These are phyloP conservation scores for Penicillium fimorum DNA, from an alignment of 495 filamentous ascomycete genomes.

Conservation along the genomic window DNA sequence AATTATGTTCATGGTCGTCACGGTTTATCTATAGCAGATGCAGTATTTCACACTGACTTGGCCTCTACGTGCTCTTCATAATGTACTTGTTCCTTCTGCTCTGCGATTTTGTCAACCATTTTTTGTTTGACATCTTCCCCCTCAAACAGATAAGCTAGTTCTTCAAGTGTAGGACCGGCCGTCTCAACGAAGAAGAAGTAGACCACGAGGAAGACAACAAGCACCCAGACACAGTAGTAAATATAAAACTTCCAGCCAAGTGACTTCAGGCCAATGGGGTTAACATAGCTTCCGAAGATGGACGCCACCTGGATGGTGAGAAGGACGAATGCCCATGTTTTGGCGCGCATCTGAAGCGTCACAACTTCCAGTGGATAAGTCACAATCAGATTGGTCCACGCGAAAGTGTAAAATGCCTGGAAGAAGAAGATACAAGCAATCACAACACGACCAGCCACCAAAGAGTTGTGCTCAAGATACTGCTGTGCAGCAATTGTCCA, in stretches of 20 bases:
- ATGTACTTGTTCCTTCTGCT: constrained; percentile 19
- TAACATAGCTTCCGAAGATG: constrained; percentile 53
- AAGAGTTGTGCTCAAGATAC: constrained; percentile 47
- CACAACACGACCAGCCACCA: constrained; percentile 50
- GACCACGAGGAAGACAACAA: constrained; percentile 53
- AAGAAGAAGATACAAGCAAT: constrained; percentile 62
- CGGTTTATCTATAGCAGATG: too few relatives aligned
- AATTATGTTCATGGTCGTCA: too few relatives aligned
- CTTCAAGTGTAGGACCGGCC: constrained; percentile 60
- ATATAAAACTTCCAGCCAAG: constrained; percentile 57
- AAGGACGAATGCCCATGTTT: constrained; percentile 63
- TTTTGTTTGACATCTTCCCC: constrained; percentile 16
- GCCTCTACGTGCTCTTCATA: constrained; percentile 20
- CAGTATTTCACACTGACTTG: constrained; percentile 9
- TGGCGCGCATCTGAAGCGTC: constrained; percentile 62
- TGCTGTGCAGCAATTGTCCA: constrained; percentile 54
- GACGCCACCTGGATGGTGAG: constrained; percentile 58
- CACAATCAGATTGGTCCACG: constrained; percentile 59
- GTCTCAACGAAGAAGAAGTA: constrained; percentile 67
- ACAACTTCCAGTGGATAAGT: constrained; percentile 63
- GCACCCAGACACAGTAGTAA: constrained; percentile 60
- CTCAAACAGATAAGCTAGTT: constrained; percentile 46
- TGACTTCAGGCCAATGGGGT: constrained; percentile 54
- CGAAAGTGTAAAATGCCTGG: constrained; percentile 54
- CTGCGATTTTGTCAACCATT: constrained; percentile 19